A percentile compares a stretch with the other conserved stretches of the same genome.
phyloP scores from a whole-genome alignment of 352 stramenopile species.

The Pseudoperonospora humuli region DNA sequence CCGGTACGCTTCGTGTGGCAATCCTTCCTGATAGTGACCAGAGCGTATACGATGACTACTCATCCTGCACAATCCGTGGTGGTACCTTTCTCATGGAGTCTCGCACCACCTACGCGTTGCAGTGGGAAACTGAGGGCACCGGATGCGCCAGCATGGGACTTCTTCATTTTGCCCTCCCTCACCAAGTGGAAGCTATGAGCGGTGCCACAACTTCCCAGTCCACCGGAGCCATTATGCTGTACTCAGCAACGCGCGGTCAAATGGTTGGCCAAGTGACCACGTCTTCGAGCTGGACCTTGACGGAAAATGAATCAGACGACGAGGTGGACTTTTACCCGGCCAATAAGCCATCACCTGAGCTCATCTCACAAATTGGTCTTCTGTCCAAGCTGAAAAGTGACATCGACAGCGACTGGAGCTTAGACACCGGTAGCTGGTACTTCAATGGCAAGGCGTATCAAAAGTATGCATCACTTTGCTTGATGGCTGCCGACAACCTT shows the following conservation, averaged over 20 bases:
- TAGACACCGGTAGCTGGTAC: constrained; percentile 53
- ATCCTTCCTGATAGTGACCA: constrained; percentile 35
- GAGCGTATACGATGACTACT: constrained; percentile 53
- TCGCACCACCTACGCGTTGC: constrained; percentile 54
- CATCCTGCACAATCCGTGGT: constrained; percentile 47
- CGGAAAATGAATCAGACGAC: constrained; percentile 38
- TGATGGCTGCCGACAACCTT: constrained; percentile 50
- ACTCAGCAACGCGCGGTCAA: constrained; percentile 48
- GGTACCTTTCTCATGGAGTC: constrained; percentile 40
- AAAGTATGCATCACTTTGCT: constrained; percentile 73
- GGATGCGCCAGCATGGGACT: constrained; percentile 40
- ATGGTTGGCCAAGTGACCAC: constrained; percentile 49
- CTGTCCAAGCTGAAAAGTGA: constrained; percentile 39
- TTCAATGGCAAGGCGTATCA: constrained; percentile 73
- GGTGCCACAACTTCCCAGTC: constrained; percentile 14
- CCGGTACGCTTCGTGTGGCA: constrained; percentile 50
- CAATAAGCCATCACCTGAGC: constrained; percentile 26
- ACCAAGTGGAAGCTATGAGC: constrained; percentile 48
- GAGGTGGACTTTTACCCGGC: constrained; percentile 56
- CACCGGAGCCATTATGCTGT: constrained; percentile 29
- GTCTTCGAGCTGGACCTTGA: constrained; percentile 38
- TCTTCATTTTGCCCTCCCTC: constrained; percentile 61
- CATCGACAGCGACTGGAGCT: constrained; percentile 48
- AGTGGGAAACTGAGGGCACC: constrained; percentile 50
- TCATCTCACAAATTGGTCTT: constrained; percentile 34